phyloP scores from a whole-genome alignment of 2,329 filamentous ascomycete genomes.

The Hansfordia pulvinata region DNA sequence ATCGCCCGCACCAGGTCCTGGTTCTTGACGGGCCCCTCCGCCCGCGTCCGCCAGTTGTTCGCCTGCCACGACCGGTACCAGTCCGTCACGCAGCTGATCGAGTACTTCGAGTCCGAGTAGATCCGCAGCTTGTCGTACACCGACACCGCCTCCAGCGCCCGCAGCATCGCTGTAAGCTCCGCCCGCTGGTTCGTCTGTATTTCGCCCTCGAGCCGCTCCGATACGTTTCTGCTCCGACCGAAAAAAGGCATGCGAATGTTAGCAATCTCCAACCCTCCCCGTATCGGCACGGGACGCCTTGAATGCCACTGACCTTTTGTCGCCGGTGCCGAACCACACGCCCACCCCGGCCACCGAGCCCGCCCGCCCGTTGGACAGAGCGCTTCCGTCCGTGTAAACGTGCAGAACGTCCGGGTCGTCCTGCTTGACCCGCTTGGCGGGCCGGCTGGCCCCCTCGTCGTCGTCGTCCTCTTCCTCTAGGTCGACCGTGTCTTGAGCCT shows the following conservation, averaged over 20 bases:
- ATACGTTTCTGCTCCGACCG: constrained; percentile 47
- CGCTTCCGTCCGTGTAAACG: constrained; percentile 53
- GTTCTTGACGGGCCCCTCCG: constrained; percentile 67
- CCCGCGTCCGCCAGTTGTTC: constrained; percentile 64
- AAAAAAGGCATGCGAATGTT: too few relatives aligned
- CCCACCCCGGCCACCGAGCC: constrained; percentile 47
- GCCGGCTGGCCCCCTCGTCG: constrained; percentile 12
- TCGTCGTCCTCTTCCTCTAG: constrained; percentile 14
- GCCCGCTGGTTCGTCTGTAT: constrained; percentile 90
- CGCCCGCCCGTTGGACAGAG: constrained; percentile 39
- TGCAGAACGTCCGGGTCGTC: constrained; percentile 17
- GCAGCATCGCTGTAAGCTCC: constrained; percentile 79
- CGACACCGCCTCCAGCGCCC: constrained; percentile 66
- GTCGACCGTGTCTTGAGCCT: constrained; percentile 26
- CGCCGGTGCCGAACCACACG: constrained; percentile 45
- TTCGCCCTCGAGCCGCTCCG: constrained; percentile 59
- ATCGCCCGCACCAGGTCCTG: constrained; percentile 69
- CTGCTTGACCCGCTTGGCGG: constrained; percentile 16
- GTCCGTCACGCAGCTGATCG: constrained; percentile 75
- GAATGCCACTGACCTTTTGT: constrained; percentile 35
- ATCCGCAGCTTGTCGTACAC: constrained; percentile 59
- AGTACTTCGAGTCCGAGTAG: constrained; percentile 79
- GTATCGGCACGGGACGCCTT: too few relatives aligned
- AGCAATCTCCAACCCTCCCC: too few relatives aligned
- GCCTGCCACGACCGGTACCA: constrained; percentile 71